Base-by-base conservation (phyloP, 257 asterid genomes). In the Scutellaria galericulata region DNA sequence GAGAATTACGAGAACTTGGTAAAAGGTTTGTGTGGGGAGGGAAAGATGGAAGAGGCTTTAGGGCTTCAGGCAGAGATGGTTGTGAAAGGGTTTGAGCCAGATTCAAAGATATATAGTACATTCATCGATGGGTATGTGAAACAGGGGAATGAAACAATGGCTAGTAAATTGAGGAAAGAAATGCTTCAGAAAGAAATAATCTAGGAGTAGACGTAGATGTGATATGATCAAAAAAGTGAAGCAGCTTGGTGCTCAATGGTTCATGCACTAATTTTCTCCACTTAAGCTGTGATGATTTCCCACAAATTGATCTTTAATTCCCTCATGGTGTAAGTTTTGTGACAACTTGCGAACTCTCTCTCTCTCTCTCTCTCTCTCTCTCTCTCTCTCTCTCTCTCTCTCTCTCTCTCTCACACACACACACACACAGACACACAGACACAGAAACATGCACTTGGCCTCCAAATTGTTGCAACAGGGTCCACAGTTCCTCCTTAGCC, bases 41-140 rank as follows among this genome's bases (percentile, higher is more conserved):
- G 97, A 35, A 70, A 60, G 74, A 82, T 87, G 85, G 90, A 86
- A 68, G 92, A 89, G 76, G 97, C 92, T 59, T 77, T 83, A 48
- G 75, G 74, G 80, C 78, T 93, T 80, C 97, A 89, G 85, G 95
- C 79, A 0, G 92, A 87, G 82, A 90, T 93, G 98, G 87, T 80
- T n/a, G 81, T 85, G 72, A 83, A 74, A 64, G 96, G 98, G 53
- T 84, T 81, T 72, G 86, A 84, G 72, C 86, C 91, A 6, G 75
- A 85, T 76, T 74, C 74, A 18, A 92, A 75, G 60, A 83, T 86
- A 39, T 93, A 87, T 64, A 72, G 71, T 66, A 83, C 83, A 58
- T 93, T 93, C 68, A 86, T 88, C 37, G 79, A 82, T 69, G 97
- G 93, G 42, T 84, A 81, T 74, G 71, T 48, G 74, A 77, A 76